Conservation (phyloP, 2,329 filamentous ascomycete genomes). For the Fusarium burgessii region DNA sequence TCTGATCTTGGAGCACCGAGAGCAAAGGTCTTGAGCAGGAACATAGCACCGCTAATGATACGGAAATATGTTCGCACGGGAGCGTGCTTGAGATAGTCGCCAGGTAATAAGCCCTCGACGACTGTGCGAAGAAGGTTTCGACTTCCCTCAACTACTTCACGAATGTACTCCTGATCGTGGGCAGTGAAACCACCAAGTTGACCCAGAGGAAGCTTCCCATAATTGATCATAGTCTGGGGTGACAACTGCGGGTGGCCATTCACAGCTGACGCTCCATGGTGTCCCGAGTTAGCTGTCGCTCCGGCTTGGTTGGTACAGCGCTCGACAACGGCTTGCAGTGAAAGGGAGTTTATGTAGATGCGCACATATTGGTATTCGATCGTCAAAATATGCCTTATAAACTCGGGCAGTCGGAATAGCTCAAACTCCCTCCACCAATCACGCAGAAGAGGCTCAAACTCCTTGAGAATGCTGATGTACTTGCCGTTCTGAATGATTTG, state of each 20-base stretch:
- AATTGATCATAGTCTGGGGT: slow-evolving; percentile 73
- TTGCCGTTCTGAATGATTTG: slow-evolving; percentile 87
- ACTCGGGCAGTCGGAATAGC: slow-evolving; percentile 75
- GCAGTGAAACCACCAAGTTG: slow-evolving; percentile 73
- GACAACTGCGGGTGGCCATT: slow-evolving; percentile 58
- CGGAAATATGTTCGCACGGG: slow-evolving; percentile 88
- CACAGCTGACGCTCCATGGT: slow-evolving; percentile 50
- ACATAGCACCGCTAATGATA: slow-evolving; percentile 88
- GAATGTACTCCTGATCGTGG: slow-evolving; percentile 78
- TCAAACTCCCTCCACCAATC: slow-evolving; percentile 89
- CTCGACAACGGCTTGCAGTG: slow-evolving; percentile 94
- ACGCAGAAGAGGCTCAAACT: slow-evolving; percentile 81
- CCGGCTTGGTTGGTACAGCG: slow-evolving; percentile 80
- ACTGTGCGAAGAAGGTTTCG: slow-evolving; percentile 82
- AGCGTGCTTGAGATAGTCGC: slow-evolving; percentile 82
- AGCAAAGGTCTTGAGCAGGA: slow-evolving; percentile 85
- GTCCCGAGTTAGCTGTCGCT: slow-evolving; percentile 55
- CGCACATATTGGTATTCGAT: slow-evolving; percentile 97
- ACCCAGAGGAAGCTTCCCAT: slow-evolving; percentile 72
- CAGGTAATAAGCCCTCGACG: slow-evolving; percentile 79
- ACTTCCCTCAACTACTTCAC: slow-evolving; percentile 81
- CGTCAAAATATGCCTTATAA: slow-evolving; percentile 79
- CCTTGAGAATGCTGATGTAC: slow-evolving; percentile 83
- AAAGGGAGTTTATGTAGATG: slow-evolving; percentile 94
- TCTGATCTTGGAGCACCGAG: slow-evolving; percentile 83